Conservation (phyloP, 75 land plant genomes). For the Pseudotsuga menziesii region DNA sequence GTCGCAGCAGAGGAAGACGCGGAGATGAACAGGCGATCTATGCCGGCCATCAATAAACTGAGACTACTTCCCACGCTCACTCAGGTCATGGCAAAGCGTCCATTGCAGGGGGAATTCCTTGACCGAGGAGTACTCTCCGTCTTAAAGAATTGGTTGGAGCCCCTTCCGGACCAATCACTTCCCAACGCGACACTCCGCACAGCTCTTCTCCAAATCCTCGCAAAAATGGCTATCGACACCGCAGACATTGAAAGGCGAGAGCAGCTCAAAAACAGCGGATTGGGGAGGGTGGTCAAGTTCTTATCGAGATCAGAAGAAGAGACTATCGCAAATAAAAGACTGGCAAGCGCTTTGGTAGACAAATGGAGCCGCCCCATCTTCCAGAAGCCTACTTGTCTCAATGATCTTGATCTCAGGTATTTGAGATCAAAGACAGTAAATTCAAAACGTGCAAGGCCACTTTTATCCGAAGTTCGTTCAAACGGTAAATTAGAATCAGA, state of each 20-base stretch:
- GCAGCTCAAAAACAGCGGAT: background rate
- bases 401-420: too few relatives aligned
- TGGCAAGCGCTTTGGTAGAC: background rate
- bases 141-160: constrained; percentile 37
- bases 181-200: constrained; percentile 28
- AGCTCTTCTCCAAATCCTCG: constrained; percentile 10
- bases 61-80: constrained; percentile 19
- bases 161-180: constrained; percentile 33
- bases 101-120: constrained; percentile 27
- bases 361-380: background rate
- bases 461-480: too few relatives aligned
- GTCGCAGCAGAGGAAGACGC: constrained; percentile 31
- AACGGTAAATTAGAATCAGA: too few relatives aligned
- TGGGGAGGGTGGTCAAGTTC: background rate
- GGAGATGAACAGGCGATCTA: constrained; percentile 18
- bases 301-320: background rate
- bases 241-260: background rate
- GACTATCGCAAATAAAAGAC: background rate
- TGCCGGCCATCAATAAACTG: constrained; percentile 30
- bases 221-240: background rate
- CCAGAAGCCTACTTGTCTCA: too few relatives aligned
- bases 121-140: constrained; percentile 25
- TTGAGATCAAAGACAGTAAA: too few relatives aligned
- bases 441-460: too few relatives aligned
- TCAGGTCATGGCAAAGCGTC: constrained; percentile 22